phyloP scores from a whole-genome alignment of 2,329 filamentous ascomycete species.

The Didymella keratinophila region DNA sequence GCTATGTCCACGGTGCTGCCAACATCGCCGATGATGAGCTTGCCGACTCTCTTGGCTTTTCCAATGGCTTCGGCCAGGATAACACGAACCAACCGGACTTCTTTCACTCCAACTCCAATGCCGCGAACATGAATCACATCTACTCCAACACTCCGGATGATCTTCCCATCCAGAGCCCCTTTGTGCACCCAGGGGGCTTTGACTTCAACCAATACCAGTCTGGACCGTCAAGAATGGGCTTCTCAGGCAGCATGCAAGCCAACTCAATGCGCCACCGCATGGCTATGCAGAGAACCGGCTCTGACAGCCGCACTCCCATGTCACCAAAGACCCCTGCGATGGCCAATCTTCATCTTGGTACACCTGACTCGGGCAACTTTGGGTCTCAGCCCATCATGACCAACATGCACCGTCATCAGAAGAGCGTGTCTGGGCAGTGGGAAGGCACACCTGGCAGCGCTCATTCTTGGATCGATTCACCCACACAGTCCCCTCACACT shows the following conservation, averaged over 20 bases:
- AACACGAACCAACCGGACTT: conserved; percentile 67
- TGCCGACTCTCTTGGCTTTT: conserved; percentile 70
- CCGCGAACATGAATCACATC: conserved; percentile 74
- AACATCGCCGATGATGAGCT: conserved; percentile 89
- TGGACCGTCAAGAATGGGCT: conserved; percentile 63
- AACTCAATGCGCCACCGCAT: conserved; percentile 48
- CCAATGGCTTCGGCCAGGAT: conserved; percentile 63
- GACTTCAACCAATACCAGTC: conserved; percentile 78
- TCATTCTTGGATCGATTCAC: conserved; percentile 86
- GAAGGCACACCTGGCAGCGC: conserved; percentile 85
- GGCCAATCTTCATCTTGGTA: conserved; percentile 73
- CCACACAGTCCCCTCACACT: conserved; percentile 82
- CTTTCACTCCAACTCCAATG: conserved; percentile 45
- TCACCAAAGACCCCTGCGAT: conserved; percentile 86
- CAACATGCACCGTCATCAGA: conserved; percentile 72
- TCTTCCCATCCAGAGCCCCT: conserved; percentile 90
- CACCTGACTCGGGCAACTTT: conserved; percentile 75
- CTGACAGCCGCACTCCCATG: conserved; percentile 79
- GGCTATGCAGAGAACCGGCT: conserved; percentile 66
- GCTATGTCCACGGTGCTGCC: conserved; percentile 79
- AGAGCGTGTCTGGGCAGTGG: conserved; percentile 88
- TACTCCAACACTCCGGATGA: conserved; percentile 94
- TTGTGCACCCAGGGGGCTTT: conserved; percentile 72
- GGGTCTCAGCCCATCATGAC: conserved; percentile 80
- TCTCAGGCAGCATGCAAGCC: conserved; percentile 43